A percentile compares a stretch with the other conserved stretches of the same genome.
Conservation (phyloP, 805 yeast species). For the Yueomyces sinensis region DNA sequence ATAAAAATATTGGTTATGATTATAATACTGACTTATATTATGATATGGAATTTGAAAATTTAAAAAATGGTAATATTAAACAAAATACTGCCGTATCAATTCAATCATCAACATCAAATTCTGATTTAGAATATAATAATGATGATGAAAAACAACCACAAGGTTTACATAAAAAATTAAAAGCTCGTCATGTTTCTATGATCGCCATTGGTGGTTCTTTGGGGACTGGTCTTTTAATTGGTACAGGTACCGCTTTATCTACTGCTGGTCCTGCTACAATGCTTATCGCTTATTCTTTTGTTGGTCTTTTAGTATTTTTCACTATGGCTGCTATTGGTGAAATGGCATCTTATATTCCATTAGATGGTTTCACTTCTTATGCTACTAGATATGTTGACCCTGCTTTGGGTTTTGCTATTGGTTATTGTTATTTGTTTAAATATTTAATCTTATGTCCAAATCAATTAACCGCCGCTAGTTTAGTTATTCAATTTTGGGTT, state of each 20-base stretch:
- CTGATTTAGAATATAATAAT: neutral
- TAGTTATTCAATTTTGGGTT: conserved; percentile 34
- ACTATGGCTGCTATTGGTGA: conserved; percentile 62
- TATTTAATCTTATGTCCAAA: conserved; percentile 36
- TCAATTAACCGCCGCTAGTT: conserved; percentile 36
- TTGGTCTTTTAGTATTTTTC: conserved; percentile 59
- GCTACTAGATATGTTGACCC: conserved; percentile 37
- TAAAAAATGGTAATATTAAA: too few relatives aligned
- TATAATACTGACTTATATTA: too few relatives aligned
- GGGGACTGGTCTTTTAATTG: conserved; percentile 70
- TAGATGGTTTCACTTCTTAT: conserved; percentile 56
- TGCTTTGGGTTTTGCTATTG: conserved; percentile 34
- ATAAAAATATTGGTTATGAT: too few relatives aligned
- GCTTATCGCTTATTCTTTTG: conserved; percentile 49
- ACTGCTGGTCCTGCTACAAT: conserved; percentile 50
- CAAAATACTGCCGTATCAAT: neutral
- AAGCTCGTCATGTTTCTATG: conserved; percentile 54
- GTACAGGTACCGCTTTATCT: conserved; percentile 60
- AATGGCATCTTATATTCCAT: conserved; percentile 53
- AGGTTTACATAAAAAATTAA: conserved; percentile 16
- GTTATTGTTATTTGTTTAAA: conserved; percentile 31
- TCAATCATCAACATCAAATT: neutral
- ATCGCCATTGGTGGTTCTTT: conserved; percentile 76
- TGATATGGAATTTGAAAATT: too few relatives aligned
- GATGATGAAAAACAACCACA: neutral